These are phyloP conservation scores for Saccharomyces hybrid DNA, from an alignment of 1,139 yeast species.

Conservation along the genomic window DNA sequence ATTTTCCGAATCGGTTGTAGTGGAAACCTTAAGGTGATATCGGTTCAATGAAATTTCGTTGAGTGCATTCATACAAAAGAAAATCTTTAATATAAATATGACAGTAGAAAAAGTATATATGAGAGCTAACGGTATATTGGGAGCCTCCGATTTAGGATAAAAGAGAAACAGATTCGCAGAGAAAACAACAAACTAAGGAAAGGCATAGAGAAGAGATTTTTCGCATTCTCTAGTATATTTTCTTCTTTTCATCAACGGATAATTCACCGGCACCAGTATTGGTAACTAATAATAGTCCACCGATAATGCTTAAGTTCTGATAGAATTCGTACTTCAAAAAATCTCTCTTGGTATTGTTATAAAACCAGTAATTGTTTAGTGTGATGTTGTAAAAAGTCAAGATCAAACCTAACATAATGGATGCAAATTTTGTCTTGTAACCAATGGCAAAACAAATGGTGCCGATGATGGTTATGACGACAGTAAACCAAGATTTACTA, in stretches of 20 bases:
- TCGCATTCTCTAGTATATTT: slow-evolving; percentile 52
- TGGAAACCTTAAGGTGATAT: neutral
- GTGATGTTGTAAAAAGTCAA: slow-evolving; percentile 69
- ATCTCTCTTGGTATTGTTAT: slow-evolving; percentile 66
- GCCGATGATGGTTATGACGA: slow-evolving; percentile 62
- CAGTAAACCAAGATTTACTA: slow-evolving; percentile 63
- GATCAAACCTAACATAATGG: slow-evolving; percentile 66
- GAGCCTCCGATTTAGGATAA: neutral
- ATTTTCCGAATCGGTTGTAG: no score
- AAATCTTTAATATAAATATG: neutral
- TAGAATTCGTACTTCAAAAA: slow-evolving; percentile 87
- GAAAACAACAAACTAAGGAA: neutral
- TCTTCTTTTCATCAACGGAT: slow-evolving; percentile 92
- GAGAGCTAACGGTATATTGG: neutral
- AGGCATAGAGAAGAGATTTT: neutral
- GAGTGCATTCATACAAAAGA: neutral
- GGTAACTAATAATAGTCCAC: slow-evolving; percentile 83
- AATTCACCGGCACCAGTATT: slow-evolving; percentile 96
- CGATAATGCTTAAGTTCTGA: slow-evolving; percentile 91
- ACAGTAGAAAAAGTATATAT: neutral
- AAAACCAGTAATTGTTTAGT: slow-evolving; percentile 86
- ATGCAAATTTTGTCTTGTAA: slow-evolving; percentile 85
- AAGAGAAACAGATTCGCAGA: neutral
- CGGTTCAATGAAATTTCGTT: neutral
- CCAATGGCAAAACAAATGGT: slow-evolving; percentile 81